Conservation (phyloP, 495 filamentous ascomycete species). For the Sordaria brevicollis region DNA sequence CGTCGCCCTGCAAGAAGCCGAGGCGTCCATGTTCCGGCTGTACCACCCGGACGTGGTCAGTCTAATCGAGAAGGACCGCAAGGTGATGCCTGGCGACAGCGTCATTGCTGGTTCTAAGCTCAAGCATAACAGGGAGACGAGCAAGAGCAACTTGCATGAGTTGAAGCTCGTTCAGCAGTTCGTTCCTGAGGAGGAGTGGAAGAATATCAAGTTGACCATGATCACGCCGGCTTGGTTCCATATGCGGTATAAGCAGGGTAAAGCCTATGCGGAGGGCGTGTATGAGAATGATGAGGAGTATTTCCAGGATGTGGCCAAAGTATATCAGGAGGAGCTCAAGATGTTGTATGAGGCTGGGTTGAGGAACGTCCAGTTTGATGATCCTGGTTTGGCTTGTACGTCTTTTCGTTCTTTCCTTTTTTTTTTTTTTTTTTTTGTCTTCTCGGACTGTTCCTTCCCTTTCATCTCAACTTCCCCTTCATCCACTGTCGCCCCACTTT, state of each 20-base stretch:
- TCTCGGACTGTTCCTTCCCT: no score
- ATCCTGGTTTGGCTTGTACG: slow-evolving; percentile 68
- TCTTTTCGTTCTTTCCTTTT: background rate
- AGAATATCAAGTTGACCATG: slow-evolving; percentile 62
- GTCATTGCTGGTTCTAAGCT: slow-evolving; percentile 68
- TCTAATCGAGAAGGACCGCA: slow-evolving; percentile 46
- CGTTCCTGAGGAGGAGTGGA: slow-evolving; percentile 47
- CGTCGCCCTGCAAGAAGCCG: slow-evolving; percentile 52
- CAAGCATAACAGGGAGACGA: slow-evolving; percentile 52
- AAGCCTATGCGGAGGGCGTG: slow-evolving; percentile 54
- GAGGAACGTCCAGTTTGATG: slow-evolving; percentile 65
- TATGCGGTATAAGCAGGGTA: slow-evolving; percentile 59
- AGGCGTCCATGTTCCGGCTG: slow-evolving; percentile 57
- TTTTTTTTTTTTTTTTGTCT: background rate
- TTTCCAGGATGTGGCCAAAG: slow-evolving; percentile 63
- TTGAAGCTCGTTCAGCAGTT: slow-evolving; percentile 54
- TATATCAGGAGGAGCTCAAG: slow-evolving; percentile 54
- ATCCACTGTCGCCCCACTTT: background rate
- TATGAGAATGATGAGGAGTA: slow-evolving; percentile 60
- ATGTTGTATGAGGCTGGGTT: slow-evolving; percentile 59
- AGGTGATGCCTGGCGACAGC: slow-evolving; percentile 63
- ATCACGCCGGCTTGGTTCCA: slow-evolving; percentile 66
- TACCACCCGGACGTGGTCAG: slow-evolving; percentile 75
- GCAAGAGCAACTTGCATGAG: slow-evolving; percentile 57
- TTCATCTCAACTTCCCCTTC: background rate